Percentiles rank a stretch among this genome's conserved stretches.
phyloP scores from a whole-genome alignment of 208 protist species.

The Sergeia podlipaevii region DNA sequence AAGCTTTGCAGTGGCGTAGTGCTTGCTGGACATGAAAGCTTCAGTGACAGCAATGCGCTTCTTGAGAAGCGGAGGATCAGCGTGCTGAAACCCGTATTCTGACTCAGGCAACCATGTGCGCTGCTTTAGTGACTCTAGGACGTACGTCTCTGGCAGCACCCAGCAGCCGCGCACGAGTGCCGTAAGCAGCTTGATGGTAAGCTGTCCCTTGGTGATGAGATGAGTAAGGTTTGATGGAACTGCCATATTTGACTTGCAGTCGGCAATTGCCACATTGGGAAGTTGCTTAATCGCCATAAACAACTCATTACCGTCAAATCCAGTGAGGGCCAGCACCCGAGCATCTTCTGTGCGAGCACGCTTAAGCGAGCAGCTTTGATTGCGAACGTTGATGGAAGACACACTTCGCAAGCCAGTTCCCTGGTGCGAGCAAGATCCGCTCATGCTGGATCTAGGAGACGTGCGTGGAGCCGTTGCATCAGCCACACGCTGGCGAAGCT shows the following conservation, averaged over 20 bases:
- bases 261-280: slow-evolving; percentile 71
- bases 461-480: slow-evolving; percentile 23
- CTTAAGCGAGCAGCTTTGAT: slow-evolving; percentile 26
- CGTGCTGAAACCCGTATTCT: slow-evolving; percentile 85
- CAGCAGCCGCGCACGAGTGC: slow-evolving; percentile 85
- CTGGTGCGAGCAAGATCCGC: no score
- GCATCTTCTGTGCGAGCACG: slow-evolving; percentile 68
- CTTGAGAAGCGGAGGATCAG: slow-evolving; percentile 58
- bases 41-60: slow-evolving; percentile 62
- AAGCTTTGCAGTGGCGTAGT: slow-evolving; percentile 65
- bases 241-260: slow-evolving; percentile 77
- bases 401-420: slow-evolving; percentile 17
- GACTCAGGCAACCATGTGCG: slow-evolving; percentile 57
- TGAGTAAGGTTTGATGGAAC: slow-evolving; percentile 85
- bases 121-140: slow-evolving; percentile 50
- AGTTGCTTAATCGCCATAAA: slow-evolving; percentile 57
- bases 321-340: slow-evolving; percentile 80
- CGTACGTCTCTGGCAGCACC: slow-evolving; percentile 77
- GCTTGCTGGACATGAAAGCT: slow-evolving; percentile 57
- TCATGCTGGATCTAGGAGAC: slow-evolving; percentile 9
- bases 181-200: slow-evolving; percentile 86
- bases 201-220: slow-evolving; percentile 79
- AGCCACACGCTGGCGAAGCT: slow-evolving; percentile 38
- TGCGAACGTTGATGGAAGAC: slow-evolving; percentile 21
- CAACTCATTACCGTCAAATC: slow-evolving; percentile 72